Evolutionary conservation across 345 rosid species (phyloP), one percentile per base, ranked within the genome.

Genomic region (Pistacia vera): DNA sequence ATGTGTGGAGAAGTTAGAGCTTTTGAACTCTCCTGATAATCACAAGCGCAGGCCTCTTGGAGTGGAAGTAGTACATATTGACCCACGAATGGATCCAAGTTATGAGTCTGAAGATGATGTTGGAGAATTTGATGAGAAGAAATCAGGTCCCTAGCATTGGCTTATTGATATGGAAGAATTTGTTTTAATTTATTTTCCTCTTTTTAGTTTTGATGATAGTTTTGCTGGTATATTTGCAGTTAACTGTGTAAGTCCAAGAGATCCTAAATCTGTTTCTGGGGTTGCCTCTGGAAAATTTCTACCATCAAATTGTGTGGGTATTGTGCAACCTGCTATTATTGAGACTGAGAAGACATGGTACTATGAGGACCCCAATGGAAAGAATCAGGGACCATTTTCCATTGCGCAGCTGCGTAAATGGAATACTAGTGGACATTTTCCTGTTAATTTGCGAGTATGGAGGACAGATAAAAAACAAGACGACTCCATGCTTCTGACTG

Each of bases 331-430:
- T 54, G 74, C 64, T 71, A 84, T 86, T 68, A 66, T 68, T 5
- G 97, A 91, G 85, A 80, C 74, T 2, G 82, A 83, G 59, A 91
- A 84, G 67, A 68, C 88, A 72, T 96, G 99, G 99, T 90, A 77
- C 82, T 96, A 96, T 81, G 89, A 85, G 84, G 99, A 96, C 72
- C 98, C 97, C 65, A 73, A 66, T 68, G 93, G 92, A 77, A 92
- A 84, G 82, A 76, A 81, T 81, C 99, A 92, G 77, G 99, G 99
- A 61, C 98, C 99, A 48, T 96, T 96, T 86, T 35, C 91, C 55
- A 74, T 94, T 91, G 72, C 68, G 77, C 90, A 85, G 79, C 83
- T 96, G 72, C 90, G 90, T 48, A 90, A 85, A 81, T 96, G 99
- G 99, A 89, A 85, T 70, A 64, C 71, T 59, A 79, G 76, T 75